Percentiles rank a stretch among this genome's conserved stretches.
Conservation (phyloP, 352 stramenopile species). For the Lagenidium sp. region DNA sequence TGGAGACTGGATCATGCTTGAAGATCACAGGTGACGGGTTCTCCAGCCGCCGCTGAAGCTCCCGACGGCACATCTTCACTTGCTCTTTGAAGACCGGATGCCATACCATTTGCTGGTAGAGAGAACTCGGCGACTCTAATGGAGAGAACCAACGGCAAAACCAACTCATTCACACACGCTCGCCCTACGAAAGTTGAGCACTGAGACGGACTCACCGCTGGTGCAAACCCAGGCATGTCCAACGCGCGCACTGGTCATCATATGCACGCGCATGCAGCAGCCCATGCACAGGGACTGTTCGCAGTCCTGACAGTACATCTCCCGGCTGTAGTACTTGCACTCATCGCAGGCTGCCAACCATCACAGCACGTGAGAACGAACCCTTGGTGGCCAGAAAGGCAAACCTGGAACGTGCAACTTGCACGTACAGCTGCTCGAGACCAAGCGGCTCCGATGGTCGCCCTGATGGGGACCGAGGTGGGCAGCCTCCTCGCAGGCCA, state of each 20-base stretch:
- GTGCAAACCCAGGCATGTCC: slow-evolving; percentile 47
- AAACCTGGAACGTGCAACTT: too few species aligned
- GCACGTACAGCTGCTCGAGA: too few species aligned
- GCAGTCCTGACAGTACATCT: slow-evolving; percentile 55
- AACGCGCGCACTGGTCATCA: not conserved
- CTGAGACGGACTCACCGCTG: too few species aligned
- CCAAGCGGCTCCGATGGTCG: too few species aligned
- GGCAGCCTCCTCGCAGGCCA: too few species aligned
- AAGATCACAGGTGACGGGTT: slow-evolving; percentile 2
- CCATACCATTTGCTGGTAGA: slow-evolving; percentile 39
- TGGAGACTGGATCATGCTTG: slow-evolving; percentile 3
- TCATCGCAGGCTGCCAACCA: slow-evolving; percentile 85
- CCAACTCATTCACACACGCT: too few species aligned
- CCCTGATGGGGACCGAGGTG: too few species aligned
- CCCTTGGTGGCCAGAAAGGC: too few species aligned
- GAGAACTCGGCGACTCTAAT: slow-evolving; percentile 25
- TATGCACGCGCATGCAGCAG: slow-evolving; percentile 23
- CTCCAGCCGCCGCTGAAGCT: slow-evolving; percentile 6
- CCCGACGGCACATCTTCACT: slow-evolving; percentile 24
- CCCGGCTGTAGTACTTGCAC: slow-evolving; percentile 84
- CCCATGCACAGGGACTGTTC: slow-evolving; percentile 42
- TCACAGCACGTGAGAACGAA: too few species aligned
- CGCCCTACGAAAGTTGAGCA: too few species aligned
- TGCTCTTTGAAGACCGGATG: slow-evolving; percentile 28
- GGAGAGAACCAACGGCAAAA: not conserved